phyloP scores from a whole-genome alignment of 2,329 filamentous ascomycete species.

The Calonectria ilicicola region DNA sequence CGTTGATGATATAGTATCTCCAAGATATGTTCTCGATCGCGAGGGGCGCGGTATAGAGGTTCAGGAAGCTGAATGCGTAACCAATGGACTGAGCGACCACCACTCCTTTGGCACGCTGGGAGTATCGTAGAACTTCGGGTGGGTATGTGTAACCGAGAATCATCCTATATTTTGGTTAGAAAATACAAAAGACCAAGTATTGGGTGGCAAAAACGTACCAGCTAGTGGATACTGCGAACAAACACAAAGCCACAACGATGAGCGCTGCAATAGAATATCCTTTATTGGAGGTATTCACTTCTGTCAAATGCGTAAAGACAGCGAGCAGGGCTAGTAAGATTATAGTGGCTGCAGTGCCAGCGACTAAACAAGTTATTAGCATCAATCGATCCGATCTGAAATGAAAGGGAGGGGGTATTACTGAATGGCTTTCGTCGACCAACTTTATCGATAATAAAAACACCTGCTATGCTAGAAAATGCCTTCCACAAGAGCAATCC shows the following conservation, averaged over 20 bases:
- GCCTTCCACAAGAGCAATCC: constrained; percentile 16
- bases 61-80: constrained; percentile 21
- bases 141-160: constrained; percentile 16
- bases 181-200: neutral
- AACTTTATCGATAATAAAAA: constrained; percentile 21
- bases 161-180: constrained; percentile 12
- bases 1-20: constrained; percentile 20
- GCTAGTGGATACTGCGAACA: constrained; percentile 17
- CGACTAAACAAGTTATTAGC: neutral
- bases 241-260: constrained; percentile 17
- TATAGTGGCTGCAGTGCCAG: neutral
- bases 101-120: constrained; percentile 21
- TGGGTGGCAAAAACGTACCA: neutral
- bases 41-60: constrained; percentile 21
- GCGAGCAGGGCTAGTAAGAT: constrained; percentile 2
- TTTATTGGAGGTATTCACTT: neutral
- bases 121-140: constrained; percentile 21
- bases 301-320: constrained; percentile 8
- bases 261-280: constrained; percentile 19
- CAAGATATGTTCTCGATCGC: constrained; percentile 17
- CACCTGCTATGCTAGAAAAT: constrained; percentile 10
- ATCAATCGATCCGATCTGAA: neutral
- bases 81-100: constrained; percentile 20
- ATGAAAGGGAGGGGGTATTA: neutral
- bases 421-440: constrained; percentile 18